Percentiles rank a stretch among this genome's conserved stretches.
Evolutionary conservation across 768 basidiomycete genomes (phyloP).

Genomic region (Porpolomopsis calyptriformis): DNA sequence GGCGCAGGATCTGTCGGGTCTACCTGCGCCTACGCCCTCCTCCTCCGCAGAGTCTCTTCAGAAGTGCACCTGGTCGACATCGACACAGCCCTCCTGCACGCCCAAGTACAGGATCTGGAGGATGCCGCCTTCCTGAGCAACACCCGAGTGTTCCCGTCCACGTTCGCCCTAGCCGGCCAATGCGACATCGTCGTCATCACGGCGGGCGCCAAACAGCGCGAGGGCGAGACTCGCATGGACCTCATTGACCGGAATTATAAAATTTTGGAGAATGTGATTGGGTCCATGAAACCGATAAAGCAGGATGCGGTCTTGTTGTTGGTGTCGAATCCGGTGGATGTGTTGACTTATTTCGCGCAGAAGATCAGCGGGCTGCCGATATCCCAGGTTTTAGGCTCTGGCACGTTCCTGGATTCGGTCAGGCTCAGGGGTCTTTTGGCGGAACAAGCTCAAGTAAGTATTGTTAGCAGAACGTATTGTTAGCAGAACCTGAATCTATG

Average conservation of each 20-base stretch:
- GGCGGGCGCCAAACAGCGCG: conserved; percentile 11
- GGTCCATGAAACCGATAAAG: conserved; percentile 9
- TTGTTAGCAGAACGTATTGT: background rate
- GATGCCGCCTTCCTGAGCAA: conserved; percentile 10
- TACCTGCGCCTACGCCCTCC: conserved; percentile 9
- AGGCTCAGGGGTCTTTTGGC: conserved; percentile 10
- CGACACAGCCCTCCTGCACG: conserved; percentile 6
- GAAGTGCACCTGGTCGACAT: conserved; percentile 10
- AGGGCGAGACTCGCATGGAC: conserved; percentile 10
- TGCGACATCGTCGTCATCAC: conserved; percentile 11
- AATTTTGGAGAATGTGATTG: conserved; percentile 8
- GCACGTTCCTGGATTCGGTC: conserved; percentile 10
- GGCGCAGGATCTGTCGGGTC: conserved; percentile 13
- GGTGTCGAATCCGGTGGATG: conserved; percentile 12
- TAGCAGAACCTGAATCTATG: no score
- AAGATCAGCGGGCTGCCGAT: conserved; percentile 8
- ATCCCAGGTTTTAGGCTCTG: conserved; percentile 10
- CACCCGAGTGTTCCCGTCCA: conserved; percentile 5
- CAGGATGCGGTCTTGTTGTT: conserved; percentile 10
- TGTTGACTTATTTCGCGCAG: conserved; percentile 10
- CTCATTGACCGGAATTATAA: conserved; percentile 9
- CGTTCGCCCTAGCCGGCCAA: conserved; percentile 8
- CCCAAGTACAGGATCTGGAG: conserved; percentile 10
- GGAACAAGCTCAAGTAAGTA: conserved; percentile 8
- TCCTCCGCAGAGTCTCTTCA: conserved; percentile 8